These are phyloP conservation scores for Globisporangium orthogonon DNA, from an alignment of 352 stramenopile genomes.

Conservation along the genomic window DNA sequence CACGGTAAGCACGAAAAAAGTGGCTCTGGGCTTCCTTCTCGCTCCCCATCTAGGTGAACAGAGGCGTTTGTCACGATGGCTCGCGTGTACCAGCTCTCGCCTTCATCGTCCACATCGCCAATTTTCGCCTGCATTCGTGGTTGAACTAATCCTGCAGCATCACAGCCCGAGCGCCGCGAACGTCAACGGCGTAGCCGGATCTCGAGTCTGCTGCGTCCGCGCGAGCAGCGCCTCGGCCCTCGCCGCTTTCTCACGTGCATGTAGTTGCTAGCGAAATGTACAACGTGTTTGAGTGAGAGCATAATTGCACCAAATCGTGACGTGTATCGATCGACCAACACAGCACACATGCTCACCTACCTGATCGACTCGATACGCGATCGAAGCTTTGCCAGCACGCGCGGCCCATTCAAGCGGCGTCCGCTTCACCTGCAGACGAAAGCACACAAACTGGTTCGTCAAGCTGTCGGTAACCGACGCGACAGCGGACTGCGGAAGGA, in stretches of 20 bases:
- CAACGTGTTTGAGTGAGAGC: too few species aligned
- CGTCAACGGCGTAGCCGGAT: background rate
- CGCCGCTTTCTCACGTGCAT: conserved; percentile 31
- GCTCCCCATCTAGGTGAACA: background rate
- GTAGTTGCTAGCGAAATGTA: conserved; percentile 27
- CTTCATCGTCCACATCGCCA: background rate
- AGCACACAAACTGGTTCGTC: background rate
- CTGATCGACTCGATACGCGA: conserved; percentile 73
- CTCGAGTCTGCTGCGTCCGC: background rate
- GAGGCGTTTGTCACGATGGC: background rate
- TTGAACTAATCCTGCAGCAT: background rate
- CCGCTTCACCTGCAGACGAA: conserved; percentile 31
- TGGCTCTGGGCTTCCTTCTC: too few species aligned
- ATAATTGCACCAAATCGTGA: background rate
- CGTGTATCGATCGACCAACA: background rate
- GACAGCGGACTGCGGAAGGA: background rate
- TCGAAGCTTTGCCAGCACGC: conserved; percentile 53
- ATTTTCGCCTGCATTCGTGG: background rate
- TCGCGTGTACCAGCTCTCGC: background rate
- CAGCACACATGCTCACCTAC: conserved; percentile 7
- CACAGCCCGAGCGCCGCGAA: background rate
- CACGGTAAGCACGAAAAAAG: too few species aligned
- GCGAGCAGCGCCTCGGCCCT: conserved; percentile 6
- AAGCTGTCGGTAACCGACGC: background rate
- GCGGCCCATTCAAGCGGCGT: conserved; percentile 72